A percentile compares a stretch with the other conserved stretches of the same genome.
Conservation (phyloP, 805 yeast genomes). For the Danielia oregonensis region DNA sequence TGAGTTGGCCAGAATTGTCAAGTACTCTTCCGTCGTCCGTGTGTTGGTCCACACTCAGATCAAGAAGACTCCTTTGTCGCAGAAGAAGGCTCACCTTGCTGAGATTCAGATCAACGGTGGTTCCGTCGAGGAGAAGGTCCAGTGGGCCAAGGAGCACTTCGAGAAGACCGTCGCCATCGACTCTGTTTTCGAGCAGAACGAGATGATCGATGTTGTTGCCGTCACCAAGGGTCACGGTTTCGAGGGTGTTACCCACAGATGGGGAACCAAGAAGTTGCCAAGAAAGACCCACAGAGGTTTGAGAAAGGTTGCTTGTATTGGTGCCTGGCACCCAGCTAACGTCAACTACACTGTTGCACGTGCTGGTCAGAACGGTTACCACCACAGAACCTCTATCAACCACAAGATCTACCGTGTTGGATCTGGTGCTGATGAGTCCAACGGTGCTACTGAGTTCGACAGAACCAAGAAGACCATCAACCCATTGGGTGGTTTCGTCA, state of each 20-base stretch:
- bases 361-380: conserved; percentile 99
- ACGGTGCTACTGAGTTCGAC: conserved; percentile 96
- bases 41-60: conserved; percentile 99
- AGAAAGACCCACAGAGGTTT: conserved; percentile 99
- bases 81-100: conserved; percentile 99
- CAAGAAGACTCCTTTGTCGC: conserved; percentile 98
- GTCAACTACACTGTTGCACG: conserved; percentile 99
- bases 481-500: conserved; percentile 99
- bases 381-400: conserved; percentile 99
- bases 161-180: conserved; percentile 97
- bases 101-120: conserved; percentile 99
- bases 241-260: conserved; percentile 99
- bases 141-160: conserved; percentile 98
- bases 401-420: conserved; percentile 99
- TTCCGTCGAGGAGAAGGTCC: conserved; percentile 93
- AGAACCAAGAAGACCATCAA: conserved; percentile 99
- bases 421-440: conserved; percentile 89
- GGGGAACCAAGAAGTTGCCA: conserved; percentile 99
- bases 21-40: conserved; percentile 98
- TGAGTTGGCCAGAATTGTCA: conserved; percentile 97
- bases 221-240: conserved; percentile 99
- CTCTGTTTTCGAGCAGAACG: conserved; percentile 97
- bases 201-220: conserved; percentile 97
- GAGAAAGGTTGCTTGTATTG: conserved; percentile 99
- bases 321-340: conserved; percentile 99